phyloP scores from a whole-genome alignment of 148 eudicot species.

The Pouteria glomerata region DNA sequence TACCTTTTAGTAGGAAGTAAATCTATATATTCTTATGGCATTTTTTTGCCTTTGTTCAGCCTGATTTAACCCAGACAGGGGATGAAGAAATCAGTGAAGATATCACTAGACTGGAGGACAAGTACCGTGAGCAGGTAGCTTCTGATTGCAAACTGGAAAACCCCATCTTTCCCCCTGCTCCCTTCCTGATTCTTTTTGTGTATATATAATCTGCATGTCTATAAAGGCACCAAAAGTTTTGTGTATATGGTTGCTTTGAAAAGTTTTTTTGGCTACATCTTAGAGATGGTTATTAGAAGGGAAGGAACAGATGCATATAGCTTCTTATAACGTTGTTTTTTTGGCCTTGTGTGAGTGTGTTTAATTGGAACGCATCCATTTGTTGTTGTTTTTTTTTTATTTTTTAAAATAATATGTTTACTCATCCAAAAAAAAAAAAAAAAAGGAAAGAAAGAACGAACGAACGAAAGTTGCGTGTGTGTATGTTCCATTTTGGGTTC shows the following conservation, averaged over 20 bases:
- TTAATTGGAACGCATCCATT: background rate
- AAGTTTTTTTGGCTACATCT: no score
- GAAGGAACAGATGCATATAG: no score
- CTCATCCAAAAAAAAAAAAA: no score
- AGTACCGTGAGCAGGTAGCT: conserved; percentile 43
- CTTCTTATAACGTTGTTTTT: no score
- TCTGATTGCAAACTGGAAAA: background rate
- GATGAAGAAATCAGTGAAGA: conserved; percentile 40
- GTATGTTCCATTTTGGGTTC: background rate
- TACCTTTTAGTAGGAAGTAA: background rate
- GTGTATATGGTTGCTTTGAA: no score
- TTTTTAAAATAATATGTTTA: no score
- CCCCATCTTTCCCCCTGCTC: background rate
- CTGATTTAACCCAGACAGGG: conserved; percentile 35
- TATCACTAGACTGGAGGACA: conserved; percentile 30
- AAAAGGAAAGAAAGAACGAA: no score
- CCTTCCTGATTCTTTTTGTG: background rate
- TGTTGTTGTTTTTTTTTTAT: background rate
- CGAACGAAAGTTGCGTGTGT: no score
- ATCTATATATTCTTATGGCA: background rate
- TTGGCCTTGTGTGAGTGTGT: no score
- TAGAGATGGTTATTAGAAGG: no score
- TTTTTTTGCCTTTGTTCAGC: conserved; percentile 24
- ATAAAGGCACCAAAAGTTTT: no score
- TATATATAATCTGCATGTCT: background rate